phyloP scores from a whole-genome alignment of 108 stramenopile genomes.

The Conticribra guillardii region DNA sequence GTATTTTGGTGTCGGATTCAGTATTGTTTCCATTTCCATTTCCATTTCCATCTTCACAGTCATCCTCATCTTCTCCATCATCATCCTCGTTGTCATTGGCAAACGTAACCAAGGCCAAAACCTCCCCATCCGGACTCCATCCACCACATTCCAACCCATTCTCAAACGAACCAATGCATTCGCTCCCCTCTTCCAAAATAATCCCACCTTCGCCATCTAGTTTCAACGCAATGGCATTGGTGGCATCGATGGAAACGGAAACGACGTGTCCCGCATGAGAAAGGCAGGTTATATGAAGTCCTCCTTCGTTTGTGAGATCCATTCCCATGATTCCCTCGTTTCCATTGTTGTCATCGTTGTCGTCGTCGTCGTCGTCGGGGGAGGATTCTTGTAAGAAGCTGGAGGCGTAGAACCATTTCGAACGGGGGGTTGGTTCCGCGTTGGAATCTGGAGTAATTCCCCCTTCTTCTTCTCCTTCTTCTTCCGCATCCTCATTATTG shows the following conservation, averaged over 20 bases:
- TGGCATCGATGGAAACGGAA: slow-evolving; percentile 43
- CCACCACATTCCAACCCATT: slow-evolving; percentile 73
- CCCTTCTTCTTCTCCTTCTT: slow-evolving; percentile 18
- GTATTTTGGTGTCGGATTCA: slow-evolving; percentile 26
- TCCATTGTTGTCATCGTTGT: slow-evolving; percentile 10
- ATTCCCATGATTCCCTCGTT: slow-evolving; percentile 21
- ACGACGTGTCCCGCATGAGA: slow-evolving; percentile 48
- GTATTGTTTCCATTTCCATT: slow-evolving; percentile 23
- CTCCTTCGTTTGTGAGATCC: slow-evolving; percentile 25
- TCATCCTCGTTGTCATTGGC: slow-evolving; percentile 67
- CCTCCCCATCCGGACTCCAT: slow-evolving; percentile 89
- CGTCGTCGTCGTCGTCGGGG: slow-evolving; percentile 6
- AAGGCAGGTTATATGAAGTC: slow-evolving; percentile 44
- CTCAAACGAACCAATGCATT: slow-evolving; percentile 85
- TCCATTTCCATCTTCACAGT: neutral
- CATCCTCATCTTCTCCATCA: slow-evolving; percentile 22
- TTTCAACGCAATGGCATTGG: slow-evolving; percentile 59
- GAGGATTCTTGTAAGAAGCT: slow-evolving; percentile 43
- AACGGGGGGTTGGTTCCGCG: slow-evolving; percentile 2
- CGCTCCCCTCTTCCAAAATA: slow-evolving; percentile 55
- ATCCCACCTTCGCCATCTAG: slow-evolving; percentile 51
- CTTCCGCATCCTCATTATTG: too few relatives aligned
- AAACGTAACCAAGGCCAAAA: slow-evolving; percentile 75
- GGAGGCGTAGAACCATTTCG: slow-evolving; percentile 48
- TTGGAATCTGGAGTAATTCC: slow-evolving; percentile 3